Conservation (phyloP, 441 rosid species). For the Pelargonium cotyledonis region DNA sequence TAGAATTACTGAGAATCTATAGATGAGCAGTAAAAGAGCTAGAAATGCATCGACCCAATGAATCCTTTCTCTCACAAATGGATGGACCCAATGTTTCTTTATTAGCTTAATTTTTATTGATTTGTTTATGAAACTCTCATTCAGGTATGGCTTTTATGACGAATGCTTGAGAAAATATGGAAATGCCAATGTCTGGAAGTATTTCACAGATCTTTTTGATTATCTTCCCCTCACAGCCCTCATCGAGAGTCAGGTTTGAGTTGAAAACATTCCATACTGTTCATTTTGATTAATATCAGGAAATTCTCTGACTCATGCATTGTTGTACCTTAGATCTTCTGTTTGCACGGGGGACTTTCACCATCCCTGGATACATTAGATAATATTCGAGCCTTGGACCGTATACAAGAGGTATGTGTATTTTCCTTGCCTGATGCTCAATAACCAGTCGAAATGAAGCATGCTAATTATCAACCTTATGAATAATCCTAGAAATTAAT, state of each 20-base stretch:
- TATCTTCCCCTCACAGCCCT: constrained; percentile 27
- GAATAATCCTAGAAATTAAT: no score
- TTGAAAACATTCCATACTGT: not conserved
- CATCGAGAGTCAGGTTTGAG: constrained; percentile 93
- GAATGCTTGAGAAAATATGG: constrained; percentile 96
- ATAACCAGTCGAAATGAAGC: no score
- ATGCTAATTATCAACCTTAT: no score
- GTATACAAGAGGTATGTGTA: constrained; percentile 87
- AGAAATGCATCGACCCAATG: no score
- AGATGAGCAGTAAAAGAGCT: no score
- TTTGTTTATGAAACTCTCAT: constrained; percentile 5
- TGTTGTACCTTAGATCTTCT: constrained; percentile 52
- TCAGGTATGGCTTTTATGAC: constrained; percentile 96
- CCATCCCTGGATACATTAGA: constrained; percentile 93
- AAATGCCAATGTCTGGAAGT: constrained; percentile 97
- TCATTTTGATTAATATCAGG: not conserved
- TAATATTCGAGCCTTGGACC: constrained; percentile 89
- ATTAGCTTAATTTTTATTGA: not conserved
- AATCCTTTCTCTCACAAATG: no score
- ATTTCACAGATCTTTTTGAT: constrained; percentile 89
- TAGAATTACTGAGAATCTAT: not conserved
- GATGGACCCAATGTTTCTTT: no score
- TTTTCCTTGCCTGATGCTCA: no score
- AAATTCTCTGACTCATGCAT: not conserved
- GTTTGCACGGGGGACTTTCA: constrained; percentile 97